A percentile compares a stretch with the other conserved stretches of the same genome.
Evolutionary conservation across 495 filamentous ascomycete species (phyloP).

Genomic region (Penicillium paradoxum): DNA sequence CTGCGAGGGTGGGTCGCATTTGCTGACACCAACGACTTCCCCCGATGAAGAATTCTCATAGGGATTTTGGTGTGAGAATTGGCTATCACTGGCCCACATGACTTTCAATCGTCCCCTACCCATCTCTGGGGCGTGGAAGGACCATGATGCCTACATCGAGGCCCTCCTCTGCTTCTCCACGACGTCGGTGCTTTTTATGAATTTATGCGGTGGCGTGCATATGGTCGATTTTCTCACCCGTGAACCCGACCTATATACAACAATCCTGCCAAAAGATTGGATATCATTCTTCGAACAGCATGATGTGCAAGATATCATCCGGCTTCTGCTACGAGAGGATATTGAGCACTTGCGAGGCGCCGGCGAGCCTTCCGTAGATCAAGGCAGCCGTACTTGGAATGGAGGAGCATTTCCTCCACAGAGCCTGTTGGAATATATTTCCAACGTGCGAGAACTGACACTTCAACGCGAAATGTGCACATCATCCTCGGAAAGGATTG

Average conservation of each 20-base stretch:
- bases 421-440: constrained; percentile 70
- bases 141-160: constrained; percentile 68
- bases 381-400: constrained; percentile 36
- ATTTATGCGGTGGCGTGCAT: constrained; percentile 87
- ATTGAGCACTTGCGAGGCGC: constrained; percentile 31
- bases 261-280: constrained; percentile 74
- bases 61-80: background rate
- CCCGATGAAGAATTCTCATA: background rate
- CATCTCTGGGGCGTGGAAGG: constrained; percentile 48
- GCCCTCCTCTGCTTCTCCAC: constrained; percentile 72
- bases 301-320: constrained; percentile 68
- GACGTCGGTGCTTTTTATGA: constrained; percentile 72
- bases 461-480: constrained; percentile 56
- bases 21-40: too few species aligned
- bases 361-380: constrained; percentile 1
- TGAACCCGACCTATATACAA: constrained; percentile 70
- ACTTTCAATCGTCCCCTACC: constrained; percentile 47
- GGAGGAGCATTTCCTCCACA: constrained; percentile 56
- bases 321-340: constrained; percentile 73
- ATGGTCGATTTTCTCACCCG: constrained; percentile 95
- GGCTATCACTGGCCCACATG: constrained; percentile 11
- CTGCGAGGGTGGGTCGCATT: too few species aligned
- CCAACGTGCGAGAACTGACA: constrained; percentile 63
- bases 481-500: constrained; percentile 23
- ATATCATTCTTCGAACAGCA: constrained; percentile 64